Evolutionary conservation across 2,329 filamentous ascomycete species (phyloP), one percentile per base, ranked within the genome.

Genomic region (Cladophialophora carrionii): DNA sequence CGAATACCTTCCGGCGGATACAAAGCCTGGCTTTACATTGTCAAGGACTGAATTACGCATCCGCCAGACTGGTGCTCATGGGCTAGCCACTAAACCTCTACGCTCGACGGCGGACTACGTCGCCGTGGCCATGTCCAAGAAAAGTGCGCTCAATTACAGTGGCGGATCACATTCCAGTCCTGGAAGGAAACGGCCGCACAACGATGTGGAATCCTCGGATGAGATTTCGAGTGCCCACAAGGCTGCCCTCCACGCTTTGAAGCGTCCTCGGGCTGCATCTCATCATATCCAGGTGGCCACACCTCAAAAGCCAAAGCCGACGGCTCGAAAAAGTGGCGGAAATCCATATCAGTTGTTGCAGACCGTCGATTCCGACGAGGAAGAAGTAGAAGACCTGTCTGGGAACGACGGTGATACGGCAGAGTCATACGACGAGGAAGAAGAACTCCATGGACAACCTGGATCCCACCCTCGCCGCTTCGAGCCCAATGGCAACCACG

Each of bases 41-140:
- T 80, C 79, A 52, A 75, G 79, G 20, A 79, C 78, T 0, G 79
- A 81, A 64, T 73, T 78, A 68, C 73, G 79, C 32, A 78, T 81
- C 34, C 73, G 79, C 43, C 63, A 72, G 51, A 81, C 79, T 5
- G 79, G 79, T 12, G 79, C 77, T 48, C 64, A 66, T 31, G 79
- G 79, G 0, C 67, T 81, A 55, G 79, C 79, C 4, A 78, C 76
- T 41, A 78, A 77, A 62, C 76, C 77, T 2, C 64, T 79, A 48
- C 72, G 78, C 14, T 46, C 67, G 52, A 64, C 53, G n/a, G 62
- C 65, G 26, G 66, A 69, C 12, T 71, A 71, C 59, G 48, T 69
- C 2, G 62, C 69, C 55, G 66, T 71, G n/a, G 67, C 69, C 22
- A 70, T 71, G 68, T 68, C 66, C 8, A 71, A 70, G 57, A 66